Percentiles rank a stretch among this genome's conserved stretches.
phyloP scores from a whole-genome alignment of 2,329 filamentous ascomycete species.

The Calonectria hongkongensis region DNA sequence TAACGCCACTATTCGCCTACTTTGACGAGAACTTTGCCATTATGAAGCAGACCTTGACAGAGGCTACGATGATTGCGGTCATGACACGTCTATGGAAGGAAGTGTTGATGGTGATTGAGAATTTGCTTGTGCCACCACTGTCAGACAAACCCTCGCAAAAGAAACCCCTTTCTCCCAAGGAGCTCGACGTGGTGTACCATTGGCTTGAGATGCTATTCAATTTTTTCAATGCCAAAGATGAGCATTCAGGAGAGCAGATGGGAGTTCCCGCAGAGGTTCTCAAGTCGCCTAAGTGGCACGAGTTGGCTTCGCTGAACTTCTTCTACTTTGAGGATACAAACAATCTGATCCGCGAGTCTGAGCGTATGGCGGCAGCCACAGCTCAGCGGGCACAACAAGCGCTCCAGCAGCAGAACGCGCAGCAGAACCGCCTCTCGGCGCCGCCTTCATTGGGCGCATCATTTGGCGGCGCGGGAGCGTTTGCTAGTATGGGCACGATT shows the following conservation, averaged over 20 bases:
- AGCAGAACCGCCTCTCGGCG: conserved; percentile 81
- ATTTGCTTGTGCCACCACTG: conserved; percentile 91
- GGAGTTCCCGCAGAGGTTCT: conserved; percentile 94
- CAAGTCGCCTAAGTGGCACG: conserved; percentile 98
- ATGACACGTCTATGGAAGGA: conserved; percentile 99
- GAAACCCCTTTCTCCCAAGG: conserved; percentile 87
- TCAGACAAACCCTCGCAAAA: conserved; percentile 96
- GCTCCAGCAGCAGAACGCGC: conserved; percentile 66
- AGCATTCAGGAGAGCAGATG: conserved; percentile 85
- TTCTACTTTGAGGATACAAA: conserved; percentile 98
- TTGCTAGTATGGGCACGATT: conserved; percentile 82
- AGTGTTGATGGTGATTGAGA: conserved; percentile 92
- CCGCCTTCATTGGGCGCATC: conserved; percentile 69
- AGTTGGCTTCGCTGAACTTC: conserved; percentile 96
- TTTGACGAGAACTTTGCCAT: conserved; percentile 99
- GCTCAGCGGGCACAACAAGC: conserved; percentile 85
- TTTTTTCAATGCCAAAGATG: conserved; percentile 96
- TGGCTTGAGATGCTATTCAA: conserved; percentile 94
- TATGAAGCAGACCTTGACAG: conserved; percentile 97
- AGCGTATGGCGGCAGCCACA: conserved; percentile 94
- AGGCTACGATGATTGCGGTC: conserved; percentile 97
- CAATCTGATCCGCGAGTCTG: conserved; percentile 93
- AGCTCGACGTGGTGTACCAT: conserved; percentile 95
- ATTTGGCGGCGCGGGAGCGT: conserved; percentile 62
- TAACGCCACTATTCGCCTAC: conserved; percentile 91